Evolutionary conservation across 331 rosid genomes (phyloP).

Genomic region (Erythrophleum ivorense): DNA sequence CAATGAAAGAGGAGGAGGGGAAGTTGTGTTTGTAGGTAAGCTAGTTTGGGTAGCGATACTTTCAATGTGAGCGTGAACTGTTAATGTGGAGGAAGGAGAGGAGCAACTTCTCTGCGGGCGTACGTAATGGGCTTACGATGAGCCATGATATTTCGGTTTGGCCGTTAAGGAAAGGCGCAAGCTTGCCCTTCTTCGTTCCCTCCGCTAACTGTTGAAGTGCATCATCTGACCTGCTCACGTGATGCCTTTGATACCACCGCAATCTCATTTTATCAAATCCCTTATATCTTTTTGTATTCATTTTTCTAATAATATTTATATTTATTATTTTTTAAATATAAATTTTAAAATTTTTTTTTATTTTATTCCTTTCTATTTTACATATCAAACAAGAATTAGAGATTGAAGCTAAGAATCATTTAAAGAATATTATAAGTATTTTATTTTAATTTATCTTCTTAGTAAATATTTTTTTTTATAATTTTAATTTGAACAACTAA

Average conservation of each 20-base stretch:
- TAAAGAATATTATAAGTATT: too few species aligned
- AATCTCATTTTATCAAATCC: too few species aligned
- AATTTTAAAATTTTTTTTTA: too few species aligned
- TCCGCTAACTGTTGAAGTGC: neutral
- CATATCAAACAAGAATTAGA: too few species aligned
- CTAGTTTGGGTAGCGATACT: conserved; percentile 21
- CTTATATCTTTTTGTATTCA: too few species aligned
- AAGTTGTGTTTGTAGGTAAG: neutral
- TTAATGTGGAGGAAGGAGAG: neutral
- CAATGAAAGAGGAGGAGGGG: neutral
- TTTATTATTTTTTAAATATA: too few species aligned
- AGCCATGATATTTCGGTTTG: neutral
- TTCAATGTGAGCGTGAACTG: neutral
- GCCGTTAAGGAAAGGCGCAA: neutral
- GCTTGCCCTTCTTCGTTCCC: neutral
- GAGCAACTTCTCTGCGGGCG: neutral
- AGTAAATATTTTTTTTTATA: too few species aligned
- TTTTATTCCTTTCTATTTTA: too few species aligned
- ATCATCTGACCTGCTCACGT: neutral
- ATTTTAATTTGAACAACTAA: too few species aligned
- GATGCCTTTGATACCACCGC: neutral
- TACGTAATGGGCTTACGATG: neutral
- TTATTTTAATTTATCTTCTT: too few species aligned
- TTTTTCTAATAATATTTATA: too few species aligned
- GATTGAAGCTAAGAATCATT: too few species aligned